Base-by-base conservation (phyloP, 257 asterid genomes). In the Fraxinus americana region DNA sequence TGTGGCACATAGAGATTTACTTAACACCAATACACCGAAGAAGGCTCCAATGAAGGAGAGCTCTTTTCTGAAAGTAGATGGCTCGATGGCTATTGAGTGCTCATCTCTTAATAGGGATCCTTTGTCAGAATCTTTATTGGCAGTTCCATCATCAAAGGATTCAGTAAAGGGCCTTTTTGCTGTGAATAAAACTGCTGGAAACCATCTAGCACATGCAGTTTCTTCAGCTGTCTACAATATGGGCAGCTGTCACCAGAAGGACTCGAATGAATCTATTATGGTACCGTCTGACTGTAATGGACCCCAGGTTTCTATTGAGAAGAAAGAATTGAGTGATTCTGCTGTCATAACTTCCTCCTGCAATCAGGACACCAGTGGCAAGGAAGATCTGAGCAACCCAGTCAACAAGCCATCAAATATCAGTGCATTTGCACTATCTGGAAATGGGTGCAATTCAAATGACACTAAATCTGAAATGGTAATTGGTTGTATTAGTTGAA, bases 401-500 rank as follows among this genome's bases (percentile, higher is more conserved):
- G 71, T 69, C 70, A 77, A 75, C 61, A 71, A 67, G 81, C 78
- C 80, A 27, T 65, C 79, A 13, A 66, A 65, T 73, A 34, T 67
- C 79, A 75, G 74, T 76, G 68, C 10, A 32, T 7, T 67, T 54
- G 65, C 17, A 48, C 59, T 73, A n/a, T 71, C 83, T 48, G 74
- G 16, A 80, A 87, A 81, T 27, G 17, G 38, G 19, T 41, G 80
- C 85, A 82, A 73, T 78, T 80, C 45, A 7, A 75, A 23, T 25
- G 76, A 69, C 66, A 67, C 71, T 54, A 84, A 61, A 68, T 72
- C 83, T 34, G 83, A 27, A 73, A 66, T 74, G 97, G 98, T 94
- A 85, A 67, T 77, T 78, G 76, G 34, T 76, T 67, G 12, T 35
- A 23, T 61, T 45, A n/a, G 23, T 38, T 13, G 77, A 43, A 52